Base-by-base conservation (phyloP, 2,329 filamentous ascomycete species). In the Tolypocladium pustulatum region DNA sequence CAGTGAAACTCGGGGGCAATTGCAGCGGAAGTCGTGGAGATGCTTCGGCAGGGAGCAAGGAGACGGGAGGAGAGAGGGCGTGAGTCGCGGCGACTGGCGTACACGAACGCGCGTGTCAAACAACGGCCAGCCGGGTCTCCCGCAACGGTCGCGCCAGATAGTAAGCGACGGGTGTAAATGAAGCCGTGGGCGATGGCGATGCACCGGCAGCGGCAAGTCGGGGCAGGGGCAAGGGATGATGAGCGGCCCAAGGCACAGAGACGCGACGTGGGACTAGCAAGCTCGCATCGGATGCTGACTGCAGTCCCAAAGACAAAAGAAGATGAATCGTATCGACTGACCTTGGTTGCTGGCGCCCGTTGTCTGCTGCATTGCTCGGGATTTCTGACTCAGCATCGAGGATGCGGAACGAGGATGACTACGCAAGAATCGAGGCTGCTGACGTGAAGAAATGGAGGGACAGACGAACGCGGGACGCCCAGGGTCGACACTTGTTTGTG, bases 361-460 rank as follows among this genome's bases (percentile, higher is more conserved):
- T 37, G 63, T 57, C 61, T 61, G 63, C 63, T 61, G 62, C 58
- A 58, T 63, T 60, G 59, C 62, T 62, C 25, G 54, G 56, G 56
- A 55, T 57, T 59, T 64, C 63, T 65, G 63, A 65, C 62, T 65
- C 63, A 65, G 63, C 63, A 65, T 62, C 59, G 58, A 61, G 58
- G 57, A 59, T 59, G 61, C 55, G 58, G 51, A 58, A 57, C 54
- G 61, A 61, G 60, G 62, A 64, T 63, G 54, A 61, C 57, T 64
- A 64, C 62, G 62, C 61, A 60, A 62, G 60, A 61, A 57, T 58
- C 57, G 59, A 60, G 58, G 55, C 54, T 65, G 63, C 63, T 65
- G 63, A 65, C 63, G 58, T 65, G 63, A 63, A 61, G 57, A 54
- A 61, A 58, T 57, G 61, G 60, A 59, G 59, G 52, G 49, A 36